Conservation (phyloP, 805 yeast genomes). For the Blastobotrys peoriensis region DNA sequence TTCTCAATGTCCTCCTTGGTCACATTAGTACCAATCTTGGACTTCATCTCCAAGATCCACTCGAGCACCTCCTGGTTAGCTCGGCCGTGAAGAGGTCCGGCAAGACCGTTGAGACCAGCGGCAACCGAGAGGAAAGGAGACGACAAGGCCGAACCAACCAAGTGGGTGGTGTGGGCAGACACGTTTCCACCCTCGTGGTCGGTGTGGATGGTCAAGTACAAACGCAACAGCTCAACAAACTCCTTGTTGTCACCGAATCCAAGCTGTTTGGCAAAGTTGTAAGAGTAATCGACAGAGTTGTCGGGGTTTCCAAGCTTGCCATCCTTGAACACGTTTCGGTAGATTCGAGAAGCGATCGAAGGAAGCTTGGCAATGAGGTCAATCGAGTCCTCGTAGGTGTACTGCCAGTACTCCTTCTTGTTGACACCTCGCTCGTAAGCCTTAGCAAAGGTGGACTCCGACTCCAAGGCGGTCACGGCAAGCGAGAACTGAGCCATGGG, state of each 20-base stretch:
- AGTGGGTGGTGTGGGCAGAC: slow-evolving; percentile 74
- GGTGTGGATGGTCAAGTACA: slow-evolving; percentile 68
- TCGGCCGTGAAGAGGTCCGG: slow-evolving; percentile 82
- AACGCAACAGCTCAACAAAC: slow-evolving; percentile 64
- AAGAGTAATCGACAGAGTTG: slow-evolving; percentile 59
- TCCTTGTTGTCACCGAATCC: slow-evolving; percentile 46
- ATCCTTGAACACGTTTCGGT: slow-evolving; percentile 52
- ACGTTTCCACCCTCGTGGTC: slow-evolving; percentile 86
- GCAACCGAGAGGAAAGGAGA: slow-evolving; percentile 71
- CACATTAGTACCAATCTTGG: slow-evolving; percentile 26
- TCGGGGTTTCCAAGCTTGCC: slow-evolving; percentile 53
- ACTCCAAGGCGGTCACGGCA: slow-evolving; percentile 67
- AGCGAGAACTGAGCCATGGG: slow-evolving; percentile 82
- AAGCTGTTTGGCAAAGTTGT: slow-evolving; percentile 58
- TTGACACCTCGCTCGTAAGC: slow-evolving; percentile 66
- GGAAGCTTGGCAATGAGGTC: slow-evolving; percentile 70
- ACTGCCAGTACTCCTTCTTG: slow-evolving; percentile 69
- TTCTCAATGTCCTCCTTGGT: slow-evolving; percentile 51
- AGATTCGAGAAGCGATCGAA: slow-evolving; percentile 65
- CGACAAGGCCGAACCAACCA: slow-evolving; percentile 75
- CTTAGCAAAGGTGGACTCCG: slow-evolving; percentile 63
- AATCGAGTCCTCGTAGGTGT: slow-evolving; percentile 64
- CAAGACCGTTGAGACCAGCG: slow-evolving; percentile 77
- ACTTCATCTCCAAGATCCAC: slow-evolving; percentile 59
- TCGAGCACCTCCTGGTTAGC: slow-evolving; percentile 83